Percentiles rank a stretch among this genome's conserved stretches.
Evolutionary conservation across 2,329 filamentous ascomycete species (phyloP).

Genomic region (Colletotrichum orchidophilum): DNA sequence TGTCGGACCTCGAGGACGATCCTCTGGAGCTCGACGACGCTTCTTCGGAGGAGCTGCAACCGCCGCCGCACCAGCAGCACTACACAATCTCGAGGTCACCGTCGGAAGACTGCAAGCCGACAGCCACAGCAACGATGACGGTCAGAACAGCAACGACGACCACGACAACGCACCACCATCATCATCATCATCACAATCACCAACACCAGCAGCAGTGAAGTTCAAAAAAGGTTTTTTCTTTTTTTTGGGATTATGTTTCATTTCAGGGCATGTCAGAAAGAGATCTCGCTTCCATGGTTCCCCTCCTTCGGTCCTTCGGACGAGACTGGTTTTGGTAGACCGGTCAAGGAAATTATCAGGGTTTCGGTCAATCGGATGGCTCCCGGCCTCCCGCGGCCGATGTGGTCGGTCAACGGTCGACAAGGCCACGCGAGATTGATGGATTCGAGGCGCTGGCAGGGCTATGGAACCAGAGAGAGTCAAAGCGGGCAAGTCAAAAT

Average conservation of each 20-base stretch:
- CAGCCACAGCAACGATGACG: neutral
- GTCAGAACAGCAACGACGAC: neutral
- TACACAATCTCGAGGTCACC: neutral
- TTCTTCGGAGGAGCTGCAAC: neutral
- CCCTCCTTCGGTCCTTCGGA: neutral
- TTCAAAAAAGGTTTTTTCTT: neutral
- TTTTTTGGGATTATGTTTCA: neutral
- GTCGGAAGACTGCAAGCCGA: neutral
- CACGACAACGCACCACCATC: neutral
- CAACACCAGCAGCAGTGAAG: neutral
- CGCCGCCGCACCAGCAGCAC: constrained; percentile 5
- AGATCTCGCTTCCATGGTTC: neutral
- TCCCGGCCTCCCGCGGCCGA: constrained; percentile 1
- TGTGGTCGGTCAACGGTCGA: neutral
- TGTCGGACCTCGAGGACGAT: constrained; percentile 27
- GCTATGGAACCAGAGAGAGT: neutral
- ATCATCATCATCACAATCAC: neutral
- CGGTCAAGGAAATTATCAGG: neutral
- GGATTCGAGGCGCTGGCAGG: neutral
- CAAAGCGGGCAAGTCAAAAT: neutral
- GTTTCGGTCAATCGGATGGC: constrained; percentile 19
- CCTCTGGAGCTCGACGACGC: constrained; percentile 22
- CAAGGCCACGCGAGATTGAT: neutral
- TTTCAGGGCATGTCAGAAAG: neutral
- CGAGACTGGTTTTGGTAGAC: neutral